Percentiles rank a stretch among this genome's conserved stretches.
Evolutionary conservation across 805 yeast genomes (phyloP).

Genomic region (Pichia deserticola): DNA sequence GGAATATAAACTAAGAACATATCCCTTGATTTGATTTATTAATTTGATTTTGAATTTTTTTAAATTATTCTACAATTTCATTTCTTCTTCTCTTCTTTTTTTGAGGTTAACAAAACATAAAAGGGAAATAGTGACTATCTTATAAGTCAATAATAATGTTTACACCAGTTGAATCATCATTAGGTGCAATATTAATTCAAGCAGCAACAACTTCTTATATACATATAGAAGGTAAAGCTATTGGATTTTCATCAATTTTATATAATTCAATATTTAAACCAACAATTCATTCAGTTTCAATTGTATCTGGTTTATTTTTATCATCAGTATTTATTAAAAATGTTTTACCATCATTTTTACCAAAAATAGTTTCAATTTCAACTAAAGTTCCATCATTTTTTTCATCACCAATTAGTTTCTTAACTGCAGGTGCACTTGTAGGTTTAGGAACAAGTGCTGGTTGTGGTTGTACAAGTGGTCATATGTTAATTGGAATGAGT

Average conservation of each 20-base stretch:
- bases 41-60: too few relatives aligned
- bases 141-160: background rate
- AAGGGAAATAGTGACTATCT: too few relatives aligned
- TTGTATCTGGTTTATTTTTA: conserved; percentile 30
- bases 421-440: conserved; percentile 34
- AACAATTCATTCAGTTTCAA: conserved; percentile 22
- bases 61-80: too few relatives aligned
- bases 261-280: conserved; percentile 26
- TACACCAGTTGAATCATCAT: conserved; percentile 35
- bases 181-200: conserved; percentile 43
- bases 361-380: conserved; percentile 14
- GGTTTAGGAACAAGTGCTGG: conserved; percentile 44
- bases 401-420: conserved; percentile 2
- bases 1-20: too few relatives aligned
- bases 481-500: conserved; percentile 45
- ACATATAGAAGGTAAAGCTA: conserved; percentile 31
- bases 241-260: conserved; percentile 42
- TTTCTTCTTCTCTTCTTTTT: too few relatives aligned
- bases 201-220: conserved; percentile 37
- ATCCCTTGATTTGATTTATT: too few relatives aligned
- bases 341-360: conserved; percentile 24
- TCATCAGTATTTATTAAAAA: conserved; percentile 22
- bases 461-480: conserved; percentile 50
- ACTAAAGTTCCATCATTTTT: background rate
- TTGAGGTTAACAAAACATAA: too few relatives aligned